phyloP scores from a whole-genome alignment of 2,329 filamentous ascomycete species.

The Diaporthe vaccinii region DNA sequence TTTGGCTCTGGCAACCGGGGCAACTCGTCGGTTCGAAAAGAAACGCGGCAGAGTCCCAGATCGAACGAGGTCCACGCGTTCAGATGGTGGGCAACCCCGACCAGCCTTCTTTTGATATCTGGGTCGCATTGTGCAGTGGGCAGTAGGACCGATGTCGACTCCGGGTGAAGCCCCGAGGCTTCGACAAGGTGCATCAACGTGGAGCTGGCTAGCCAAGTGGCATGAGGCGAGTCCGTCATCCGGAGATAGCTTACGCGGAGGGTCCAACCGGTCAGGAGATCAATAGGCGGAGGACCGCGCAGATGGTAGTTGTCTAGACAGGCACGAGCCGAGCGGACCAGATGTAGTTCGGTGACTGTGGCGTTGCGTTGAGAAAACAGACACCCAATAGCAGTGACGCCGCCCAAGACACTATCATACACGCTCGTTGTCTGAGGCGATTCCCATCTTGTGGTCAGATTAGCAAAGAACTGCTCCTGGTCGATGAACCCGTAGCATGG shows the following conservation, averaged over 20 bases:
- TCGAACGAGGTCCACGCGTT: constrained; percentile 73
- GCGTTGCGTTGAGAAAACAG: constrained; percentile 63
- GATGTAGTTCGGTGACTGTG: constrained; percentile 56
- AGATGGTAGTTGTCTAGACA: constrained; percentile 58
- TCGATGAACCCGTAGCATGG: constrained; percentile 65
- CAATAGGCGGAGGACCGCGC: constrained; percentile 50
- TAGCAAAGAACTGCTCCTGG: constrained; percentile 48
- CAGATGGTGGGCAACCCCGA: constrained; percentile 68
- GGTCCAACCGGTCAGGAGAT: constrained; percentile 64
- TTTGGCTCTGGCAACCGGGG: constrained; percentile 54
- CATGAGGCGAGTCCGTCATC: constrained; percentile 65
- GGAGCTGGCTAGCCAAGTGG: constrained; percentile 70
- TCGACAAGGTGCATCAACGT: constrained; percentile 71
- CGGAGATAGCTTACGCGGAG: constrained; percentile 67
- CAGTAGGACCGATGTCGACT: constrained; percentile 49
- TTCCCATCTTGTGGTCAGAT: constrained; percentile 52
- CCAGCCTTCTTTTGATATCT: constrained; percentile 58
- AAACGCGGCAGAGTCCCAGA: constrained; percentile 66
- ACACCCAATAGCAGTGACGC: constrained; percentile 67
- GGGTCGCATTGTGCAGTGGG: constrained; percentile 48
- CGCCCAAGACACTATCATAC: constrained; percentile 64
- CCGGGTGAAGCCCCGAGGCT: constrained; percentile 62
- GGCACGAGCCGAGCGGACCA: constrained; percentile 60
- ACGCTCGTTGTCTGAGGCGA: constrained; percentile 47
- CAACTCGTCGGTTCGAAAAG: constrained; percentile 56